These are phyloP conservation scores for Rhododendron kiyosumense DNA, from an alignment of 148 eudicot species.

Conservation along the genomic window DNA sequence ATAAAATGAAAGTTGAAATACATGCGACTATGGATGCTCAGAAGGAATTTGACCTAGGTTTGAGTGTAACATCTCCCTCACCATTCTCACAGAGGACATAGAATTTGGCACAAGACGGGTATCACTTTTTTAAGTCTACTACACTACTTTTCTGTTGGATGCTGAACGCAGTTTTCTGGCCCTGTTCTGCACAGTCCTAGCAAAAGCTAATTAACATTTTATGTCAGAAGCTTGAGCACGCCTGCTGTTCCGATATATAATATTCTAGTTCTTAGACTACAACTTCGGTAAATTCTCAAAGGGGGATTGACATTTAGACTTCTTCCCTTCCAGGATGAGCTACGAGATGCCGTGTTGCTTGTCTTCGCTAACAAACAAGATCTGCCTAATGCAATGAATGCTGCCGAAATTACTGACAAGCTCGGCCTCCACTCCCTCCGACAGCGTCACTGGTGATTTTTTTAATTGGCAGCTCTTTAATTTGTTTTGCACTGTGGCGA, in stretches of 20 bases:
- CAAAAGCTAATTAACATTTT: not conserved
- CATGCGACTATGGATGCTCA: not conserved
- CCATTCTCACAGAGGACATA: not conserved
- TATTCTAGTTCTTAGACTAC: not conserved
- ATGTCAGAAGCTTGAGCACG: not conserved
- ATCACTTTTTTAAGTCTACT: not conserved
- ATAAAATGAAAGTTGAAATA: not conserved
- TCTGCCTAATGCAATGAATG: constrained; percentile 80
- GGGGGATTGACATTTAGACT: not conserved
- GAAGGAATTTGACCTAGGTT: not conserved
- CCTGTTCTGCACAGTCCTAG: not conserved
- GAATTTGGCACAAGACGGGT: not conserved
- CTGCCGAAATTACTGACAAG: constrained; percentile 74
- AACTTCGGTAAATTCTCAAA: not conserved
- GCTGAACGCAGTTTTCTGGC: not conserved
- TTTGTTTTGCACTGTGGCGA: not conserved
- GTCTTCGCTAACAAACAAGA: constrained; percentile 81
- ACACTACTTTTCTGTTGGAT: not conserved
- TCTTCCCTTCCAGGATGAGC: constrained; percentile 49
- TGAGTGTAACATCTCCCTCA: not conserved
- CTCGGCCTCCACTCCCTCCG: constrained; percentile 76
- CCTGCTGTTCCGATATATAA: not conserved
- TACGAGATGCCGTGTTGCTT: constrained; percentile 68
- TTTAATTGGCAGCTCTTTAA: not conserved
- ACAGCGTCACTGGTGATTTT: constrained; percentile 63